Conservation (phyloP, 345 rosid genomes). For the Sisymbrium irio region DNA sequence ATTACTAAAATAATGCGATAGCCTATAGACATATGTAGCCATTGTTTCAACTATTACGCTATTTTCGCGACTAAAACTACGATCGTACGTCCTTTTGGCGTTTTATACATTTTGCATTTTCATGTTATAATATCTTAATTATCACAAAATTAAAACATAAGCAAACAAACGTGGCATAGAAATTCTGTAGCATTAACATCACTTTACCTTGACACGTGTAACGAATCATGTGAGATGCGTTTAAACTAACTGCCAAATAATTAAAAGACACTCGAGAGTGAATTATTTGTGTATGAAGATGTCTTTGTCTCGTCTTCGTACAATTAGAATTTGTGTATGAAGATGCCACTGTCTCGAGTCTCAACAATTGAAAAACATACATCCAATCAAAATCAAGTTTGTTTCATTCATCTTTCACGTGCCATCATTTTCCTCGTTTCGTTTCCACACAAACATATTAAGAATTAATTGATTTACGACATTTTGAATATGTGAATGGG, state of each 20-base stretch:
- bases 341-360: background rate
- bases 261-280: background rate
- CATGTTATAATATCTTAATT: background rate
- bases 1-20: background rate
- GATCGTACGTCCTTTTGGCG: background rate
- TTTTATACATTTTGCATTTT: background rate
- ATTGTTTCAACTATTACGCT: background rate
- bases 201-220: background rate
- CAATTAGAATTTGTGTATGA: background rate
- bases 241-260: background rate
- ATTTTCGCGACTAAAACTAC: background rate
- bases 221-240: background rate
- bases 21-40: background rate
- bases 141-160: background rate
- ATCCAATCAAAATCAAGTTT: background rate
- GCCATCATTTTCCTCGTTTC: background rate
- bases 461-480: background rate
- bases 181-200: background rate
- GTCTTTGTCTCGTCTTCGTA: background rate
- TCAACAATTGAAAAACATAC: background rate
- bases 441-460: background rate
- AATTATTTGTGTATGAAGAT: background rate
- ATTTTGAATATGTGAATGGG: background rate
- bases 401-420: background rate
- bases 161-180: background rate